Percentiles rank a stretch among this genome's conserved stretches.
These are phyloP conservation scores for Butyriboletus appendiculatus DNA, from an alignment of 1,284 basidiomycete genomes.

Conservation along the genomic window DNA sequence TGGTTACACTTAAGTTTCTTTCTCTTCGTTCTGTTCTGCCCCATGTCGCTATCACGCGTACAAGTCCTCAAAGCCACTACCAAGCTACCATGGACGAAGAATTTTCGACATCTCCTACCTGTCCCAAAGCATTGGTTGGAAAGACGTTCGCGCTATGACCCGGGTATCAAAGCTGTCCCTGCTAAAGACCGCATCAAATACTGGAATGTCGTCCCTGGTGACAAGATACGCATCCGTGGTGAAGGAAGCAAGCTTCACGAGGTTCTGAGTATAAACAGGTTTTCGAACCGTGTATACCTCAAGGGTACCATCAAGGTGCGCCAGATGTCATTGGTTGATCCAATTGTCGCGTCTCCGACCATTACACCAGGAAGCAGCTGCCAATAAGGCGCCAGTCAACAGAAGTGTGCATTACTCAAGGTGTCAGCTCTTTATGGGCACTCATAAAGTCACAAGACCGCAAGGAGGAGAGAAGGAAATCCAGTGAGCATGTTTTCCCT, in stretches of 20 bases:
- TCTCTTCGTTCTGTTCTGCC: neutral
- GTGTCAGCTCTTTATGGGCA: slow-evolving; percentile 75
- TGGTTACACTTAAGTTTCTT: neutral
- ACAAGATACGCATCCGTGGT: slow-evolving; percentile 69
- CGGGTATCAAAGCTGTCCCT: slow-evolving; percentile 51
- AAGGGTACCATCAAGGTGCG: slow-evolving; percentile 55
- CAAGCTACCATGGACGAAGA: slow-evolving; percentile 54
- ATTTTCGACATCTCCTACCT: slow-evolving; percentile 63
- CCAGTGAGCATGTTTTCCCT: slow-evolving; percentile 39
- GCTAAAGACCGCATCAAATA: slow-evolving; percentile 74
- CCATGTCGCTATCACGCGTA: slow-evolving; percentile 40
- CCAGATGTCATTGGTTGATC: slow-evolving; percentile 8
- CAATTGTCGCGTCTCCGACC: slow-evolving; percentile 1
- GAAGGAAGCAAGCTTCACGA: slow-evolving; percentile 64
- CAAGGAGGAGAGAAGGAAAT: slow-evolving; percentile 48
- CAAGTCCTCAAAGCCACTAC: slow-evolving; percentile 51
- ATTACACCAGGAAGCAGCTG: slow-evolving; percentile 26
- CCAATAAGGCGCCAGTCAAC: slow-evolving; percentile 30
- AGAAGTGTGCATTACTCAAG: slow-evolving; percentile 73
- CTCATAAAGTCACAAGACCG: slow-evolving; percentile 39
- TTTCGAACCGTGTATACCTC: slow-evolving; percentile 70
- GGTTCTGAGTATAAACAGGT: slow-evolving; percentile 69
- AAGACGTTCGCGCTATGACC: slow-evolving; percentile 35
- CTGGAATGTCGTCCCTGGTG: slow-evolving; percentile 87
- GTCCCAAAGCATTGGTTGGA: slow-evolving; percentile 47